These are phyloP conservation scores for Handroanthus guayacan DNA, from an alignment of 257 asterid genomes.

Conservation along the genomic window DNA sequence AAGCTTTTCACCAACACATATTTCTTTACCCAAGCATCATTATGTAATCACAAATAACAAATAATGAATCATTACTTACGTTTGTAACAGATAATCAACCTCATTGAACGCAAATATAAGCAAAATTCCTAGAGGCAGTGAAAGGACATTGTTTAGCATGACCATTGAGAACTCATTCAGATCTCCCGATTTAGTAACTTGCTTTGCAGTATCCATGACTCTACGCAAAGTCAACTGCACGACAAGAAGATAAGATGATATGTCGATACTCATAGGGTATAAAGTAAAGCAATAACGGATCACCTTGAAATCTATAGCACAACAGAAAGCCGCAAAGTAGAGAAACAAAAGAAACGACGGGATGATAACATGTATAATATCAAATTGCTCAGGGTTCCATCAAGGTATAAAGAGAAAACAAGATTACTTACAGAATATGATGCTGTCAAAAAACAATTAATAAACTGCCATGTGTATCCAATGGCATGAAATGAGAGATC, in stretches of 20 bases:
- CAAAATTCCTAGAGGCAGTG: constrained; percentile 77
- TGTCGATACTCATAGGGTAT: constrained; percentile 11
- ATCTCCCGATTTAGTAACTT: constrained; percentile 86
- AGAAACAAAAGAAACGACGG: neutral
- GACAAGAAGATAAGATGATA: constrained; percentile 8
- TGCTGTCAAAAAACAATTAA: constrained; percentile 93
- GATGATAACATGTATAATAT: neutral
- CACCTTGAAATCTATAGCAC: neutral
- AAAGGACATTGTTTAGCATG: constrained; percentile 86
- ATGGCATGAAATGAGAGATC: constrained; percentile 83
- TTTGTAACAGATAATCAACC: constrained; percentile 75
- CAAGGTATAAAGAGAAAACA: constrained; percentile 8
- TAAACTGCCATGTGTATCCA: constrained; percentile 91
- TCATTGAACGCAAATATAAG: constrained; percentile 77
- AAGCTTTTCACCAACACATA: too few species aligned
- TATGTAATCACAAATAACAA: neutral
- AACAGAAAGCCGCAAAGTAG: neutral
- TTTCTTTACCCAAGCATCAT: neutral
- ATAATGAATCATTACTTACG: constrained; percentile 61
- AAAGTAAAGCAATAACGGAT: neutral
- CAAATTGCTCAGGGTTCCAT: neutral
- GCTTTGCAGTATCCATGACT: constrained; percentile 95
- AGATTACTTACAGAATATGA: constrained; percentile 80
- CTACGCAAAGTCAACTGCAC: constrained; percentile 87
- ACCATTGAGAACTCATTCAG: constrained; percentile 95